A percentile compares a stretch with the other conserved stretches of the same genome.
Conservation (phyloP, 768 basidiomycete genomes). For the Tulasnella calospora region DNA sequence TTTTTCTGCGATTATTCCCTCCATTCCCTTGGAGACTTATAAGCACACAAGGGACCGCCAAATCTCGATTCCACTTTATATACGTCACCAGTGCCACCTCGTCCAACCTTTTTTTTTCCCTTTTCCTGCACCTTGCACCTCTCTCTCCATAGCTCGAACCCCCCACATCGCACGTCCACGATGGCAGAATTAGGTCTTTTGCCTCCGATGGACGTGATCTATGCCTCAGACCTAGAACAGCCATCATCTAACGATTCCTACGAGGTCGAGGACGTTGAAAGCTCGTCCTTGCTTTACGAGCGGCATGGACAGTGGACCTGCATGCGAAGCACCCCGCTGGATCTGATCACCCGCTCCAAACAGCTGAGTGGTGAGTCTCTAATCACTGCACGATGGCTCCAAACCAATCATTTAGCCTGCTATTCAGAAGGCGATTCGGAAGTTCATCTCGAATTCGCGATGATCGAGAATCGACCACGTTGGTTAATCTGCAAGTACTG, state of each 20-base stretch:
- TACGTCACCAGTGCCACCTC: slow-evolving; percentile 5
- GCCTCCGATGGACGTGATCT: slow-evolving; percentile 14
- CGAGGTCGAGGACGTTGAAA: slow-evolving; percentile 10
- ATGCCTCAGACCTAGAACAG: not conserved
- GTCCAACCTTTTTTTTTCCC: not conserved
- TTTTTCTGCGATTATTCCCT: slow-evolving; percentile 5
- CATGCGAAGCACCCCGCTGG: not conserved
- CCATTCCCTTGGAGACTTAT: not conserved
- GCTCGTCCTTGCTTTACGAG: not conserved
- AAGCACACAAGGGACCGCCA: not conserved
- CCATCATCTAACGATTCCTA: not conserved
- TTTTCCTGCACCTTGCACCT: not conserved
- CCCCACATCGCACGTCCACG: not conserved
- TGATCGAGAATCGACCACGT: not conserved
- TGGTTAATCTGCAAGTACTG: slow-evolving; percentile 9
- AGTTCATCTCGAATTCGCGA: slow-evolving; percentile 1
- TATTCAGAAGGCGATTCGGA: not conserved
- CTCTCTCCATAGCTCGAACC: not conserved
- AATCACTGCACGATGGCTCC: not conserved
- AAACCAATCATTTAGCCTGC: not conserved
- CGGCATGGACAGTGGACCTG: slow-evolving; percentile 3
- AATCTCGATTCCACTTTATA: not conserved
- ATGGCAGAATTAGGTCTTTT: not conserved
- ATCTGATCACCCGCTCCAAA: not conserved
- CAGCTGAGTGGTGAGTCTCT: slow-evolving; percentile 8